Percentiles rank a stretch among this genome's conserved stretches.
These are phyloP conservation scores for Aspergillus homomorphus DNA, from an alignment of 495 filamentous ascomycete genomes.

Conservation along the genomic window DNA sequence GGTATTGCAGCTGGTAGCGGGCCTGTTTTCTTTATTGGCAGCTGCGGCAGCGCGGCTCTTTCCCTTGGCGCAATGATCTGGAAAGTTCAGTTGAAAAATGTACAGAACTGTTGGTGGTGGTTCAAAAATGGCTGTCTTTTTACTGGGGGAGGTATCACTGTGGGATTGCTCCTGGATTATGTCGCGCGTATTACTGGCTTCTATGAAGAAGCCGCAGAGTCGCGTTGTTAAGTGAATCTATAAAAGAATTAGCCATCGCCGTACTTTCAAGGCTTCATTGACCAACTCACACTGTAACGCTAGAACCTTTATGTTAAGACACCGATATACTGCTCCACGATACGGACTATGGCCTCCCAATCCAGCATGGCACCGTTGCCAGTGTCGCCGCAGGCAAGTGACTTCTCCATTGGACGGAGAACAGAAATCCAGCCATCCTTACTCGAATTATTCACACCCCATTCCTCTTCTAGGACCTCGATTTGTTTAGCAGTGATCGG, in stretches of 20 bases:
- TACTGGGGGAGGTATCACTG: constrained; percentile 63
- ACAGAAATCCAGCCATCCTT: constrained; percentile 72
- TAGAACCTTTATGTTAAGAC: background rate
- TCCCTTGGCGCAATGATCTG: constrained; percentile 85
- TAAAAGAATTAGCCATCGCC: background rate
- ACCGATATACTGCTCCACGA: constrained; percentile 46
- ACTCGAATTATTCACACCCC: constrained; percentile 49
- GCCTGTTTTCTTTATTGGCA: constrained; percentile 79
- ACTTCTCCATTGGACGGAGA: constrained; percentile 65
- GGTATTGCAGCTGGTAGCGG: constrained; percentile 72
- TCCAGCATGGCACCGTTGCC: constrained; percentile 76
- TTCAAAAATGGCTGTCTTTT: constrained; percentile 73
- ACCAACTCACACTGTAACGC: background rate
- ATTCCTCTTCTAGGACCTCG: constrained; percentile 65
- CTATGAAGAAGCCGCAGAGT: constrained; percentile 22
- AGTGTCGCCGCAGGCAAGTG: constrained; percentile 77
- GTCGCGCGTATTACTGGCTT: constrained; percentile 32
- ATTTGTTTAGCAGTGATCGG: constrained; percentile 74
- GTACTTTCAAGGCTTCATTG: background rate
- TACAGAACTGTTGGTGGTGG: constrained; percentile 95
- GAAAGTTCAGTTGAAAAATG: constrained; percentile 78
- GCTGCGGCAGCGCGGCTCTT: constrained; percentile 75
- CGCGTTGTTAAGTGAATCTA: background rate
- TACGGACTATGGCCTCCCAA: constrained; percentile 66
- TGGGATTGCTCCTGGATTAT: constrained; percentile 66